Base-by-base conservation (phyloP, 371 early-diverging fungal genomes). In the Syncephalastrum racemosum region DNA sequence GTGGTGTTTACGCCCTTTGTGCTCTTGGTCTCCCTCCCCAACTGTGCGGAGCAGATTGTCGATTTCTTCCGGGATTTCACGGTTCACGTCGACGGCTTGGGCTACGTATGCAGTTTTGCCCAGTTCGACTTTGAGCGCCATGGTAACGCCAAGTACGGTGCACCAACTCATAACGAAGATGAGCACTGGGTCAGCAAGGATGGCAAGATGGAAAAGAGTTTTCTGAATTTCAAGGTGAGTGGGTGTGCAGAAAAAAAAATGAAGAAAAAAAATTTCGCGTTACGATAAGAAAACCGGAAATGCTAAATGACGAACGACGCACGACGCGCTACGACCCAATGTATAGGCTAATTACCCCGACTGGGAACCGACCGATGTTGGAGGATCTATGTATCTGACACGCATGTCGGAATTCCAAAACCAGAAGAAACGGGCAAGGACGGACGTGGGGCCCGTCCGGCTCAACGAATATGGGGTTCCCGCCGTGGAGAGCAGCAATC, bases 141-240 rank as follows among this genome's bases (percentile, higher is more conserved):
- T 62, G 96, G 95, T 1, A 92, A 94, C 63, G 81, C 76, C 2
- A 84, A 86, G 69, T 92, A 91, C 60, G 92, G 93, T 0, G 94
- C 90, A 0, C 91, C 89, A 1, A 74, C 79, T 3, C 73, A 80
- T 4, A 74, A 72, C 0, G 69, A 78, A 4, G 83, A 83, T 50
- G 87, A 82, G 8, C 81, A 88, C 27, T 78, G 78, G 57, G 56
- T 86, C 14, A 90, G 93, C 6, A 90, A 92, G 41, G 84, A 93
- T 46, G 96, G 93, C 36, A 98, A 98, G 71, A 95, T 98, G 97
- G 98, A 97, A 67, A 90, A 91, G 73, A 93, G 94, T 13, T 91
- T 98, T 60, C 46, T 98, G 54, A 91, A 90, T 56, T 98, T 98
- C 71, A 95, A 97, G 80, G 92, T 90, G 62, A 68, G 46, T 36